Evolutionary conservation across 345 rosid species (phyloP).

Genomic region (Gossypium rotundifolium): DNA sequence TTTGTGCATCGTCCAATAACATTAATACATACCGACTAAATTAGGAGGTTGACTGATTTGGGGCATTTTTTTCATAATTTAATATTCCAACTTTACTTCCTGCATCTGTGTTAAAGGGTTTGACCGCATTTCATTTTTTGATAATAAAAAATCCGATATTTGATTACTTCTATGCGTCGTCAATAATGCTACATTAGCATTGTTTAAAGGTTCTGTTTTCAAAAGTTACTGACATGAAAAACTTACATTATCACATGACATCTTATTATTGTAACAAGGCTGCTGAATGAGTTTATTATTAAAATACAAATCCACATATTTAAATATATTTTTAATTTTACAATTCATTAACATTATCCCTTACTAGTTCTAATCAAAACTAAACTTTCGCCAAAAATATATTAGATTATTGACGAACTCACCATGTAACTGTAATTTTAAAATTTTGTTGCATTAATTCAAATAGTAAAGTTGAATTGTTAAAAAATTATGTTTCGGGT

Average conservation of each 20-base stretch:
- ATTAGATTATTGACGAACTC: no score
- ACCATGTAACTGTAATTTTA: no score
- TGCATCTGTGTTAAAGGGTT: background rate
- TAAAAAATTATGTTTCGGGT: no score
- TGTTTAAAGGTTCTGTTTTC: background rate
- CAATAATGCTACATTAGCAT: background rate
- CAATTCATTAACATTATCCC: no score
- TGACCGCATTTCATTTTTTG: background rate
- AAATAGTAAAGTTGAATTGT: no score
- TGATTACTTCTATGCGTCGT: background rate
- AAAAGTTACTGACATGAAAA: no score
- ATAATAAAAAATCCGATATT: background rate
- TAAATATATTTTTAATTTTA: no score
- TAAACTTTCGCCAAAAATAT: no score
- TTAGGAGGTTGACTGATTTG: background rate
- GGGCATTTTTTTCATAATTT: background rate
- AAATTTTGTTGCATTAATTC: no score
- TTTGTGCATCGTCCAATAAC: no score
- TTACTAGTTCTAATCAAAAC: no score
- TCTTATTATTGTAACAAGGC: background rate
- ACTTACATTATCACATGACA: background rate
- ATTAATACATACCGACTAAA: no score
- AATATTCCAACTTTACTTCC: background rate
- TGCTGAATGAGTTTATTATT: background rate
- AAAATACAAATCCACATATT: background rate